phyloP scores from a whole-genome alignment of 805 yeast genomes.

The Scheffersomyces amazonensis region DNA sequence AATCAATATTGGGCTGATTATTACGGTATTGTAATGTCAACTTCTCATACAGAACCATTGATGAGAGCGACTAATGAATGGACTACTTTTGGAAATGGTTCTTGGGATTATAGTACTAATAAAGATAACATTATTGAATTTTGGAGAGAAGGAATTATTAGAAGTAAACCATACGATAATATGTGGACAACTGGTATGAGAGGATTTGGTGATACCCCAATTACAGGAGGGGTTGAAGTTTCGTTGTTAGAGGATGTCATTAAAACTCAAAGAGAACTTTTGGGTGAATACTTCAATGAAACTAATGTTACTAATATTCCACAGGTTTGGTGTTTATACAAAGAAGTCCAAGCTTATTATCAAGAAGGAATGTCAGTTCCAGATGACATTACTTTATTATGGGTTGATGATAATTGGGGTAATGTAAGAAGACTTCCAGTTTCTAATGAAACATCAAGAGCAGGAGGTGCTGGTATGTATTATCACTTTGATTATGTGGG shows the following conservation, averaged over 20 bases:
- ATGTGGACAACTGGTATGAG: constrained; percentile 17
- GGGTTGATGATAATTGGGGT: constrained; percentile 29
- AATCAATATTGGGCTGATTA: constrained; percentile 16
- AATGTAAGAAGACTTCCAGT: constrained; percentile 21
- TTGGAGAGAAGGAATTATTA: constrained; percentile 13
- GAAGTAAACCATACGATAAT: constrained; percentile 13
- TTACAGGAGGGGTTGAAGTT: constrained; percentile 14
- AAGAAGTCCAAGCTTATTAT: constrained; percentile 15
- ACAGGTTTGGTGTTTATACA: constrained; percentile 17
- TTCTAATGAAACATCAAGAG: constrained; percentile 14
- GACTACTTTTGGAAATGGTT: constrained; percentile 10
- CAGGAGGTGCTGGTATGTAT: constrained; percentile 26
- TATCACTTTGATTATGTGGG: constrained; percentile 26
- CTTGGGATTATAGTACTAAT: constrained; percentile 15
- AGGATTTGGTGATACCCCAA: constrained; percentile 15
- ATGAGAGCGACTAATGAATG: constrained; percentile 15
- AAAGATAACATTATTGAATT: constrained; percentile 12
- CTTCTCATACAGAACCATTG: constrained; percentile 17
- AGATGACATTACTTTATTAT: constrained; percentile 18
- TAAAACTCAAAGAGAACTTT: constrained; percentile 11
- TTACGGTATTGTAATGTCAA: constrained; percentile 16
- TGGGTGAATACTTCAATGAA: constrained; percentile 8
- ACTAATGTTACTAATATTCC: constrained; percentile 12
- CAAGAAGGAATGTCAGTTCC: constrained; percentile 15
- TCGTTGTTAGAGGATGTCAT: constrained; percentile 12